Conservation (phyloP, 78 protist genomes). For the Speleostelium caveatum region DNA sequence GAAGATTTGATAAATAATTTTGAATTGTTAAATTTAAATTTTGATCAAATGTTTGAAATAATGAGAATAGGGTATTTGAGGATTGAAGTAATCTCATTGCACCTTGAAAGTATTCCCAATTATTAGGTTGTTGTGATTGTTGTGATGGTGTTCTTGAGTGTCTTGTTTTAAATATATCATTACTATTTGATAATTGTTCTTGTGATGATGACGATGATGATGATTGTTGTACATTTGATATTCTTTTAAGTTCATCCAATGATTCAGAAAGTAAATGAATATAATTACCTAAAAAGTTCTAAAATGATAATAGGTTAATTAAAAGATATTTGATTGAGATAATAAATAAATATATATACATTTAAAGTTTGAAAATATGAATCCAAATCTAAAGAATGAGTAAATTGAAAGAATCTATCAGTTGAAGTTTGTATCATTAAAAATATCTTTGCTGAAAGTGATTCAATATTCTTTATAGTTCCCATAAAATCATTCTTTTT, state of each 20-base stretch:
- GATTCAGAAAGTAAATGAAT: neutral
- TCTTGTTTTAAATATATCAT: slow-evolving; percentile 7
- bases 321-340: too few species aligned
- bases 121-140: slow-evolving; percentile 18
- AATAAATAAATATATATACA: too few species aligned
- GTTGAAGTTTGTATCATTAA: slow-evolving; percentile 16
- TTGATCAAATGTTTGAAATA: slow-evolving; percentile 25
- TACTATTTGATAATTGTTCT: too few species aligned
- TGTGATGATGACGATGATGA: neutral
- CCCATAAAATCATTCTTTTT: slow-evolving; percentile 48
- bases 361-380: neutral
- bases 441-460: slow-evolving; percentile 28
- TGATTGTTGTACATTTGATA: neutral
- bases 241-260: slow-evolving; percentile 5
- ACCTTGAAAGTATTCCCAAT: slow-evolving; percentile 82
- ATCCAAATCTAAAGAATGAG: slow-evolving; percentile 41
- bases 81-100: slow-evolving; percentile 57
- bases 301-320: too few species aligned
- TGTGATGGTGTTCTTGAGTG: neutral
- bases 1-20: slow-evolving; percentile 30
- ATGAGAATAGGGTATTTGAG: neutral
- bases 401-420: slow-evolving; percentile 48
- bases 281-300: too few species aligned
- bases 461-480: slow-evolving; percentile 36
- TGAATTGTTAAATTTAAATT: neutral